Evolutionary conservation across 2,329 filamentous ascomycete genomes (phyloP).

Genomic region (Phoma sp.): DNA sequence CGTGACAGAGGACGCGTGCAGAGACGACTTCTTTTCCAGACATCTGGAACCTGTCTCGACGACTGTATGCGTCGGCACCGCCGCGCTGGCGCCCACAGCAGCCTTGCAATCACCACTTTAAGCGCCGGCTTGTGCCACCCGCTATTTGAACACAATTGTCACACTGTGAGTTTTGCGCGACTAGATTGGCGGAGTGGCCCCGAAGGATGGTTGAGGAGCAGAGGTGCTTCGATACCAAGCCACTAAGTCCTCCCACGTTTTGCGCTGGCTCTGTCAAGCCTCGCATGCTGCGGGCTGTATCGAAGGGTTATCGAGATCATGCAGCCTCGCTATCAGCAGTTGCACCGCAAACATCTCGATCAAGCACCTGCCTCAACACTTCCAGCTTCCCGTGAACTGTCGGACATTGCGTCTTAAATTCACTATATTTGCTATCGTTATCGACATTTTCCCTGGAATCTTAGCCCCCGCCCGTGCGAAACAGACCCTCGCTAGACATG

Average conservation of each 20-base stretch:
- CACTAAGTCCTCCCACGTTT: slow-evolving; percentile 15
- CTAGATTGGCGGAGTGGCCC: slow-evolving; percentile 7
- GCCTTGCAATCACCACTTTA: slow-evolving; percentile 7
- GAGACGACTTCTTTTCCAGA: slow-evolving; percentile 10
- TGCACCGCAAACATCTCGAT: neutral
- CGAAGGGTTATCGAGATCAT: slow-evolving; percentile 4
- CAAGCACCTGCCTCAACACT: neutral
- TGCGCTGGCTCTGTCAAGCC: slow-evolving; percentile 5
- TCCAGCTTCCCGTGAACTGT: neutral
- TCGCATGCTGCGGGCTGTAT: neutral
- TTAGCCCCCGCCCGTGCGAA: slow-evolving; percentile 7
- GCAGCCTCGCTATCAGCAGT: slow-evolving; percentile 10
- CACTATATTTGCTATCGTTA: slow-evolving; percentile 1
- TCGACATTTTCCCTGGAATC: neutral
- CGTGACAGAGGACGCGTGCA: slow-evolving; percentile 11
- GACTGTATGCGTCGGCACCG: slow-evolving; percentile 12
- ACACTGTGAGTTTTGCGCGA: neutral
- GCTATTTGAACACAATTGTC: neutral
- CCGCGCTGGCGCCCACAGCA: slow-evolving; percentile 10
- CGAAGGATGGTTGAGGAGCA: slow-evolving; percentile 8
- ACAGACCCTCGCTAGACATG: slow-evolving; percentile 13
- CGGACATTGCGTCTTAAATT: slow-evolving; percentile 6
- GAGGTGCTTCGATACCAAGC: slow-evolving; percentile 13
- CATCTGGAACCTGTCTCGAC: slow-evolving; percentile 12
- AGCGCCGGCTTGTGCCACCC: slow-evolving; percentile 5